Percentiles rank a stretch among this genome's conserved stretches.
These are phyloP conservation scores for Pyronema omphalodes DNA, from an alignment of 495 filamentous ascomycete genomes.

Conservation along the genomic window DNA sequence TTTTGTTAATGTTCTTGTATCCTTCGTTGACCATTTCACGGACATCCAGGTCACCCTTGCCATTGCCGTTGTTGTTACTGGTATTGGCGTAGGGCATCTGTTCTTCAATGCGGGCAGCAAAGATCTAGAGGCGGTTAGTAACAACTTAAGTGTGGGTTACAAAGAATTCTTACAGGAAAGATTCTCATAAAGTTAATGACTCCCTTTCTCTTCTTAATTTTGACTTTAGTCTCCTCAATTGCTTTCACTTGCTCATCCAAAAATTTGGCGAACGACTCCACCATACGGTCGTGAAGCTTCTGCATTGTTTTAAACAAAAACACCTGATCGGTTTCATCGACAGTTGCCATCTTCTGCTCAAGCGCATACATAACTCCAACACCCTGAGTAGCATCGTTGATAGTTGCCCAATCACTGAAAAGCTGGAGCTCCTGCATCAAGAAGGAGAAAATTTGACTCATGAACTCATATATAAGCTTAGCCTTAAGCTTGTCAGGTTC, in stretches of 20 bases:
- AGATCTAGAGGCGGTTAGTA: conserved; percentile 7
- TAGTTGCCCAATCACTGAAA: conserved; percentile 67
- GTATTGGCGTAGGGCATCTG: conserved; percentile 13
- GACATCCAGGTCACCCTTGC: conserved; percentile 35
- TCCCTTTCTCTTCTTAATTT: conserved; percentile 93
- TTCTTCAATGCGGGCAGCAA: conserved; percentile 22
- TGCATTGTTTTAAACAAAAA: conserved; percentile 64
- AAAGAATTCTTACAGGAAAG: conserved; percentile 41
- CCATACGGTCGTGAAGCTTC: conserved; percentile 58
- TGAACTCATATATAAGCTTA: conserved; percentile 55
- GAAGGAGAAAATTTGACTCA: conserved; percentile 74
- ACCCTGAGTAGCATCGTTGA: conserved; percentile 73
- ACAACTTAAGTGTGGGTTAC: background rate
- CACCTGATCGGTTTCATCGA: conserved; percentile 80
- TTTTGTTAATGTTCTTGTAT: conserved; percentile 73
- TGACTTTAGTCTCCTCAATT: conserved; percentile 97
- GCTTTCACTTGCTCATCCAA: conserved; percentile 86
- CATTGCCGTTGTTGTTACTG: background rate
- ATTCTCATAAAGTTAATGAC: conserved; percentile 86
- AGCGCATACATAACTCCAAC: conserved; percentile 70
- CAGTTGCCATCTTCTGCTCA: conserved; percentile 53
- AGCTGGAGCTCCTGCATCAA: conserved; percentile 61
- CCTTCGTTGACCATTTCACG: conserved; percentile 66
- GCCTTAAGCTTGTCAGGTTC: conserved; percentile 74
- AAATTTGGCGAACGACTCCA: conserved; percentile 65